Conservation (phyloP, 73 alveolate genomes). For the Blepharisma japonicum region DNA sequence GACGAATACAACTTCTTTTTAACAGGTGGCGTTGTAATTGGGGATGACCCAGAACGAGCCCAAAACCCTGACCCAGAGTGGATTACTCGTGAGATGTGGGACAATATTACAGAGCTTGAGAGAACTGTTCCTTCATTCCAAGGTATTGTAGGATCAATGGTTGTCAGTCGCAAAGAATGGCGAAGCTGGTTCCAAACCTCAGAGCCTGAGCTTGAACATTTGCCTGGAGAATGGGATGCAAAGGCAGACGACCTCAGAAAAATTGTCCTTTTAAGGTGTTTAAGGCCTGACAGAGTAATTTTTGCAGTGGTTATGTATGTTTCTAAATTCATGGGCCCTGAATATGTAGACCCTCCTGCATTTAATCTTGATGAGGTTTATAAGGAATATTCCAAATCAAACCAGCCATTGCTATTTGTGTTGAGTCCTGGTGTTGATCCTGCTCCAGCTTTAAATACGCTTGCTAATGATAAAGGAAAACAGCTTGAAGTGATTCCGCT, state of each 20-base stretch:
- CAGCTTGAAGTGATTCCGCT: conserved; percentile 71
- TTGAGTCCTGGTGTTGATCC: conserved; percentile 99
- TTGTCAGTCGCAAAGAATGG: conserved; percentile 96
- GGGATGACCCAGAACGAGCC: background rate
- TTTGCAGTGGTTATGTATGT: conserved; percentile 92
- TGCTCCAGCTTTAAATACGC: conserved; percentile 67
- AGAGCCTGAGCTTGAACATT: conserved; percentile 89
- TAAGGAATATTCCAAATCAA: conserved; percentile 76
- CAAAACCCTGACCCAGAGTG: conserved; percentile 86
- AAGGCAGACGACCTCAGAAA: conserved; percentile 80
- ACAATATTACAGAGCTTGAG: conserved; percentile 86
- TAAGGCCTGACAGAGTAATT: conserved; percentile 98
- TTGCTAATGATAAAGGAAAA: conserved; percentile 56
- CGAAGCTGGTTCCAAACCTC: conserved; percentile 96
- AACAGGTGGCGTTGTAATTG: conserved; percentile 34
- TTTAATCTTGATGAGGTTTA: conserved; percentile 85
- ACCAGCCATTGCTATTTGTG: conserved; percentile 92
- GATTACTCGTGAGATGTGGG: conserved; percentile 87
- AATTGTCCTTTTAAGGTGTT: conserved; percentile 94
- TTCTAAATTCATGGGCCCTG: conserved; percentile 90
- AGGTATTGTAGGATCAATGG: conserved; percentile 58
- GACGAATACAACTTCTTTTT: conserved; percentile 97
- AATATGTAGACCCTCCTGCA: conserved; percentile 95
- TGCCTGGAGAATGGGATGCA: conserved; percentile 99
- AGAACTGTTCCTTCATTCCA: conserved; percentile 67